Percentiles rank a stretch among this genome's conserved stretches.
phyloP scores from a whole-genome alignment of 352 stramenopile genomes.

The Hyaloperonospora brassicae region DNA sequence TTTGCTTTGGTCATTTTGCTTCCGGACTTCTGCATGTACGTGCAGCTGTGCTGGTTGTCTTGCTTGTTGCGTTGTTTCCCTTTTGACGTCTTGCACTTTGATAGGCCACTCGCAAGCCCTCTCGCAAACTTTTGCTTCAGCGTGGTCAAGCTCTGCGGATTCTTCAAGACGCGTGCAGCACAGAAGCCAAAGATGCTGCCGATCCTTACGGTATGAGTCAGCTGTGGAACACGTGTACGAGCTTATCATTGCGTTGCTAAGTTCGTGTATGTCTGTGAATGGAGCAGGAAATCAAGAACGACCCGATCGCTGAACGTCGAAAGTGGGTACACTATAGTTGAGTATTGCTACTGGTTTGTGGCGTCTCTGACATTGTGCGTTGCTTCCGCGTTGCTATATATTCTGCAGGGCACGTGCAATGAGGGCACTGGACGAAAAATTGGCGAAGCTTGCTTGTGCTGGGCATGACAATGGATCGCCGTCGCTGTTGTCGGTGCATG shows the following conservation, averaged over 20 bases:
- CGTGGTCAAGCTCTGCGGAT: slow-evolving; percentile 77
- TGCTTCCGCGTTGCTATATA: not conserved
- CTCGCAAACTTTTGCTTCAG: slow-evolving; percentile 76
- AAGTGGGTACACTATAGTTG: slow-evolving; percentile 44
- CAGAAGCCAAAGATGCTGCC: slow-evolving; percentile 56
- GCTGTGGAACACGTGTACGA: not conserved
- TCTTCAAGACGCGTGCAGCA: slow-evolving; percentile 69
- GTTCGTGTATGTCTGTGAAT: slow-evolving; percentile 1
- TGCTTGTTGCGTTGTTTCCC: not conserved
- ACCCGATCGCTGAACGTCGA: slow-evolving; percentile 79
- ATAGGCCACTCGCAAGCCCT: slow-evolving; percentile 50
- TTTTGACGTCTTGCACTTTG: slow-evolving; percentile 2
- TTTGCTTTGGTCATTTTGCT: slow-evolving; percentile 67
- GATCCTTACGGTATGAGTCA: slow-evolving; percentile 41
- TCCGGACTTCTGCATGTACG: slow-evolving; percentile 61
- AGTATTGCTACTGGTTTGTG: not conserved
- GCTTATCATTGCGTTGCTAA: not conserved
- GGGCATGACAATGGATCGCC: slow-evolving; percentile 22
- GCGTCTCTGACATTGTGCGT: not conserved
- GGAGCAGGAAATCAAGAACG: slow-evolving; percentile 40
- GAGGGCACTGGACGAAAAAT: slow-evolving; percentile 83
- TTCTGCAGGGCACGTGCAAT: slow-evolving; percentile 63
- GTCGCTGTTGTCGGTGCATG: slow-evolving; percentile 26
- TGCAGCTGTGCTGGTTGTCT: slow-evolving; percentile 1
- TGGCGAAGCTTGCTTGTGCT: slow-evolving; percentile 67